Conservation (phyloP, 768 basidiomycete species). For the Calocera viscosa region DNA sequence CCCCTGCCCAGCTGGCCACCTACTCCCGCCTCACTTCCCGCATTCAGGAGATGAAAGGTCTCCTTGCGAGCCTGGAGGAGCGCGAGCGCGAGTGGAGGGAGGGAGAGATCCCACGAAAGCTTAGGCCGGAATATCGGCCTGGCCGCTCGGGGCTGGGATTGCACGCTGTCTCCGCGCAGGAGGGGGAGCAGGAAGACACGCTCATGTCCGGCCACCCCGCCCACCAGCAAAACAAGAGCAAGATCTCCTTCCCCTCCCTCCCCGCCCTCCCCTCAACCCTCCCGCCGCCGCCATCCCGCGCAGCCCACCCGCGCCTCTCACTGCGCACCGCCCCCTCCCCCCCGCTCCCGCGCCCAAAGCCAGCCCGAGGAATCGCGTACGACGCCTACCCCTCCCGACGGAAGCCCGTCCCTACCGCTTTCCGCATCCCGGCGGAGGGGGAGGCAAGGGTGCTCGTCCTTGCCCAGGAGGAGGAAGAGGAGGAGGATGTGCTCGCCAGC, state of each 20-base stretch:
- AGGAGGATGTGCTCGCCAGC: too few relatives aligned
- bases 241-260: constrained; percentile 5
- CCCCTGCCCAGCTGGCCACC: background rate
- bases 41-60: background rate
- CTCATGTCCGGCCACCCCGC: too few relatives aligned
- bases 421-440: background rate
- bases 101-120: background rate
- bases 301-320: background rate
- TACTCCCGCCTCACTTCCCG: background rate
- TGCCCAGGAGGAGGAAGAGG: background rate
- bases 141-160: too few relatives aligned
- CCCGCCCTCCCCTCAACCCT: background rate
- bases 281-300: background rate
- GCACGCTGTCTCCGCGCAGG: background rate
- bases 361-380: background rate
- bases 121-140: too few relatives aligned
- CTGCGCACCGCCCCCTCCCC: background rate
- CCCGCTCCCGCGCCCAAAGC: background rate
- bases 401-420: background rate
- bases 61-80: background rate
- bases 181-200: background rate
- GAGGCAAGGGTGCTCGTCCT: background rate
- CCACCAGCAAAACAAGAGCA: background rate
- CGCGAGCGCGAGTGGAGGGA: background rate
- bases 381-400: background rate